These are phyloP conservation scores for Diaporthe destruens DNA, from an alignment of 2,329 filamentous ascomycete species.

Conservation along the genomic window DNA sequence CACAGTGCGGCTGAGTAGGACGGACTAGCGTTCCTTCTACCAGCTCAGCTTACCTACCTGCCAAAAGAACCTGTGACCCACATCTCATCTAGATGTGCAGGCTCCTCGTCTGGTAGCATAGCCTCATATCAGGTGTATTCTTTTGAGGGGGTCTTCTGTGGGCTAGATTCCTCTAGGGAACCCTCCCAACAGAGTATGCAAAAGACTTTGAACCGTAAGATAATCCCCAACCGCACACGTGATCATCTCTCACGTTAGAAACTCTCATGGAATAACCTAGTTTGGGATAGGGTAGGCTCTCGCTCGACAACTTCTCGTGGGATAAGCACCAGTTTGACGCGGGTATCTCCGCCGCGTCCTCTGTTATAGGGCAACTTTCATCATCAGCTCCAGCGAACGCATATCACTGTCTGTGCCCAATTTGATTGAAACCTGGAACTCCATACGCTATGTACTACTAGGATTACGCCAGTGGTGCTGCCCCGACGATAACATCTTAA, in stretches of 20 bases:
- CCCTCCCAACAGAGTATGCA: too few species aligned
- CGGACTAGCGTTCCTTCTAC: slow-evolving; percentile 6
- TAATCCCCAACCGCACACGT: too few species aligned
- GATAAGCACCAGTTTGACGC: too few species aligned
- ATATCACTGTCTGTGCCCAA: neutral
- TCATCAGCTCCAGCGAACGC: neutral
- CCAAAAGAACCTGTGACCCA: neutral
- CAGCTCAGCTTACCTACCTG: neutral
- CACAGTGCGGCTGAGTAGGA: neutral
- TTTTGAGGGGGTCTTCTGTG: neutral
- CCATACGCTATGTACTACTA: neutral
- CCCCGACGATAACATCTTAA: neutral
- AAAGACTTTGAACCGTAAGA: too few species aligned
- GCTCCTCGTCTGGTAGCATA: neutral
- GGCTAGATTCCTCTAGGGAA: neutral
- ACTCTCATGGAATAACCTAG: too few species aligned
- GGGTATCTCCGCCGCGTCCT: too few species aligned
- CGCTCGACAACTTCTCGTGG: too few species aligned
- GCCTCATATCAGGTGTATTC: neutral
- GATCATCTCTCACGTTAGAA: too few species aligned
- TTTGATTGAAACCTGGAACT: neutral
- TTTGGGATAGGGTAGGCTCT: too few species aligned
- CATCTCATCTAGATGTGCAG: neutral
- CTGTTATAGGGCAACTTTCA: neutral
- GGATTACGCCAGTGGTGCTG: too few species aligned